Conservation (phyloP, 139 green algal genomes). For the Eudorina sp. region DNA sequence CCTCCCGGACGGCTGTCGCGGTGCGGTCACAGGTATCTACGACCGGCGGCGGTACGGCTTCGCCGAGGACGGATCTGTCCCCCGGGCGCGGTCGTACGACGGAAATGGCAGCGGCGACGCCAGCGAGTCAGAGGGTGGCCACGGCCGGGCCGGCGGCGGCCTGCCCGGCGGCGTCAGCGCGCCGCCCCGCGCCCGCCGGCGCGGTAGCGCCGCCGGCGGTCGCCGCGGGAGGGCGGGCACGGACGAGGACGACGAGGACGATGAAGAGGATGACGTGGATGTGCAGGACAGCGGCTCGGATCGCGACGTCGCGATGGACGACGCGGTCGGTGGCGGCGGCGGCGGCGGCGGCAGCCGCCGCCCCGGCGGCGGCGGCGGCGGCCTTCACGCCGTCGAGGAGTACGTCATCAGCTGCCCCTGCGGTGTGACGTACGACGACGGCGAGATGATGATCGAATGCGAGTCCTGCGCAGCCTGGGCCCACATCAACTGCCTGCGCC, state of each 20-base stretch:
- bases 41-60: constrained; percentile 59
- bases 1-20: no score
- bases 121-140: background rate
- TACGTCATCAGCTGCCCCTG: constrained; percentile 74
- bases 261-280: constrained; percentile 50
- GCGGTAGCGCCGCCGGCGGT: background rate
- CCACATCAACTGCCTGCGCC: constrained; percentile 68
- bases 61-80: background rate
- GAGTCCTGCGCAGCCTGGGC: constrained; percentile 79
- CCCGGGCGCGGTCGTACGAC: background rate
- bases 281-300: constrained; percentile 23
- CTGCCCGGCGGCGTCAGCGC: background rate
- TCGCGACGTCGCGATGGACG: constrained; percentile 18
- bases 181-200: background rate
- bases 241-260: background rate
- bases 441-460: constrained; percentile 84
- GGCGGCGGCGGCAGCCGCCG: background rate
- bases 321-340: background rate
- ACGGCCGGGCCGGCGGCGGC: background rate
- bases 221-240: background rate
- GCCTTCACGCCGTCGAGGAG: background rate
- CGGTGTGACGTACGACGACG: constrained; percentile 75
- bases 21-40: constrained; percentile 70
- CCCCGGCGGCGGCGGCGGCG: background rate
- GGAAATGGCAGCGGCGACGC: constrained; percentile 10